phyloP scores from a whole-genome alignment of 805 yeast species.

The Maudiozyma bulderi region DNA sequence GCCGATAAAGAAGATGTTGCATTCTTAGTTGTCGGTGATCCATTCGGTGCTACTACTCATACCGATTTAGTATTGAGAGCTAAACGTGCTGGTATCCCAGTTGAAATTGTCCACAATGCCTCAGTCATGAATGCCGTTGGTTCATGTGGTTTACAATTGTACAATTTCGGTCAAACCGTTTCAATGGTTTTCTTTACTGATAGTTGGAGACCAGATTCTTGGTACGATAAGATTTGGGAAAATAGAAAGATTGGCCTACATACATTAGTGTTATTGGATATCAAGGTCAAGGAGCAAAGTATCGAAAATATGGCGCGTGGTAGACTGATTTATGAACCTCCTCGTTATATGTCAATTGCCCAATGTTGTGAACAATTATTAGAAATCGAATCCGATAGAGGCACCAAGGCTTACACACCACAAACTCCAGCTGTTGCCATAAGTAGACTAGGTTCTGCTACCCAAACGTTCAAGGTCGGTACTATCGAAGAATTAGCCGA shows the following conservation, averaged over 20 bases:
- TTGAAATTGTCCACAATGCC: constrained; percentile 86
- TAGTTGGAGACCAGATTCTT: constrained; percentile 91
- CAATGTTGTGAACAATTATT: constrained; percentile 83
- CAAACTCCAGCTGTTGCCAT: constrained; percentile 91
- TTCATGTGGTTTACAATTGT: constrained; percentile 91
- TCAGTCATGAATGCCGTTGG: constrained; percentile 98
- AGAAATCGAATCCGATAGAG: constrained; percentile 74
- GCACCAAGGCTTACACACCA: constrained; percentile 70
- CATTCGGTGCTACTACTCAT: constrained; percentile 97
- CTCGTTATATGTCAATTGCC: constrained; percentile 87
- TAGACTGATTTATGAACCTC: constrained; percentile 86
- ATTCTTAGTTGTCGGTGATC: constrained; percentile 93
- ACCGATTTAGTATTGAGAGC: constrained; percentile 91
- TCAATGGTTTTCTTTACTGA: constrained; percentile 94
- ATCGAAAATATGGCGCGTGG: constrained; percentile 92
- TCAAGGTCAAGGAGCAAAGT: constrained; percentile 94
- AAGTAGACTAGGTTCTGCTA: constrained; percentile 81
- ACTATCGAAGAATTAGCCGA: constrained; percentile 66
- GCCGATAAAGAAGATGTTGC: constrained; percentile 83
- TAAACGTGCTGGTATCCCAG: constrained; percentile 66
- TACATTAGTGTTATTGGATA: constrained; percentile 78
- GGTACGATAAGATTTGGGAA: constrained; percentile 81
- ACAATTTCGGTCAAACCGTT: constrained; percentile 95
- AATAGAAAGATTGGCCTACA: constrained; percentile 86
- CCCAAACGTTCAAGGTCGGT: constrained; percentile 75